phyloP scores from a whole-genome alignment of 2,329 filamentous ascomycete genomes.

The Zasmidium citrigriseum region DNA sequence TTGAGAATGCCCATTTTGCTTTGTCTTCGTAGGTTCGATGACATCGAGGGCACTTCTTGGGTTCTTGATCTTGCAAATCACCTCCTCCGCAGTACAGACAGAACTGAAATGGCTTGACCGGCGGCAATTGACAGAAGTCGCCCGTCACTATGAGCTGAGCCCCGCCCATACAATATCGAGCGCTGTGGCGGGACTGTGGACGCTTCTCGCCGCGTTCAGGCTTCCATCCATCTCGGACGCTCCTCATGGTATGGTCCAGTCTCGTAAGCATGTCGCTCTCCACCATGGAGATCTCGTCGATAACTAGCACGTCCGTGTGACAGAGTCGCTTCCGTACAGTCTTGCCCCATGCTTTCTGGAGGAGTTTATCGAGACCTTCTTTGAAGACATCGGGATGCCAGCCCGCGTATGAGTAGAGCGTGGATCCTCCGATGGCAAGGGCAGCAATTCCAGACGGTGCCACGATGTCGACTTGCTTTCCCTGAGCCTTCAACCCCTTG shows the following conservation, averaged over 20 bases:
- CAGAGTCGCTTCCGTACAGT: slow-evolving; percentile 34
- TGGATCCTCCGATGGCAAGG: slow-evolving; percentile 56
- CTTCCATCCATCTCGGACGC: slow-evolving; percentile 17
- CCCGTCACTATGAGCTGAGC: slow-evolving; percentile 49
- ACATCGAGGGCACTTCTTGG: slow-evolving; percentile 32
- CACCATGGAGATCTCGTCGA: slow-evolving; percentile 69
- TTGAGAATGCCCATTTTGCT: slow-evolving; percentile 56
- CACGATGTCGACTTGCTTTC: slow-evolving; percentile 50
- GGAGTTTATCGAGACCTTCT: slow-evolving; percentile 34
- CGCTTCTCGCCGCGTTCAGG: slow-evolving; percentile 1
- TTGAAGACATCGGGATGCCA: slow-evolving; percentile 53
- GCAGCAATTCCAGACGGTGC: slow-evolving; percentile 64
- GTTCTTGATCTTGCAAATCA: not conserved
- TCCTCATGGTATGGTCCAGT: slow-evolving; percentile 52
- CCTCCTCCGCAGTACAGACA: slow-evolving; percentile 52
- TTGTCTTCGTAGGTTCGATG: slow-evolving; percentile 1
- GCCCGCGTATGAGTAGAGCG: slow-evolving; percentile 59
- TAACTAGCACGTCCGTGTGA: slow-evolving; percentile 57
- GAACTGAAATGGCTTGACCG: slow-evolving; percentile 57
- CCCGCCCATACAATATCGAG: slow-evolving; percentile 44
- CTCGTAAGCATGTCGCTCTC: slow-evolving; percentile 57
- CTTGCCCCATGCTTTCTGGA: slow-evolving; percentile 31
- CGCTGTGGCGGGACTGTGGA: not conserved
- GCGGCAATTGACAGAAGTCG: slow-evolving; percentile 63
- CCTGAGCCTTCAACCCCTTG: slow-evolving; percentile 35